Evolutionary conservation across 2,329 filamentous ascomycete species (phyloP).

Genomic region (Botrytis deweyae): DNA sequence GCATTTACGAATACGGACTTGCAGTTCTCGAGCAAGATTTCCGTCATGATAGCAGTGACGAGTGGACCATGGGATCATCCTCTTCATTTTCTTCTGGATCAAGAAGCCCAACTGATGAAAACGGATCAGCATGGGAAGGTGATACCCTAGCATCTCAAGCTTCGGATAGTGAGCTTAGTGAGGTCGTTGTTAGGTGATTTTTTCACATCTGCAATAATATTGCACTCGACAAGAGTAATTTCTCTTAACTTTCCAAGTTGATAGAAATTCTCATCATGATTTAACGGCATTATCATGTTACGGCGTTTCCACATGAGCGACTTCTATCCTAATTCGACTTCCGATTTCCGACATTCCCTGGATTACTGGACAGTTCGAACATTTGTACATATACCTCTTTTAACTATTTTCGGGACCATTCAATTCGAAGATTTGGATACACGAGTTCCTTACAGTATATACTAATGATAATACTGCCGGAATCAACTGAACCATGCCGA

Average conservation of each 20-base stretch:
- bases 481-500: conserved; percentile 16
- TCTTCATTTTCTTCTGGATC: conserved; percentile 48
- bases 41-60: conserved; percentile 63
- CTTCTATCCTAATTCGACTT: conserved; percentile 30
- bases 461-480: conserved; percentile 35
- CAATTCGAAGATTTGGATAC: conserved; percentile 23
- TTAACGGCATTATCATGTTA: conserved; percentile 38
- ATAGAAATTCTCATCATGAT: conserved; percentile 34
- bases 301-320: conserved; percentile 40
- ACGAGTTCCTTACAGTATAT: conserved; percentile 28
- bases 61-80: conserved; percentile 86
- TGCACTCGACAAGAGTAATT: conserved; percentile 17
- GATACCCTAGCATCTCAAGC: conserved; percentile 48
- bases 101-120: conserved; percentile 51
- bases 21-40: conserved; percentile 35
- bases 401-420: conserved; percentile 24
- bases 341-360: conserved; percentile 12
- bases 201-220: not conserved
- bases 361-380: conserved; percentile 23
- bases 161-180: conserved; percentile 39
- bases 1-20: conserved; percentile 52
- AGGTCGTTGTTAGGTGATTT: conserved; percentile 35
- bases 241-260: conserved; percentile 30
- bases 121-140: conserved; percentile 55
- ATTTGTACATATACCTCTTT: conserved; percentile 35